A percentile compares a stretch with the other conserved stretches of the same genome.
phyloP scores from a whole-genome alignment of 495 filamentous ascomycete genomes.

The Viridothelium virens region DNA sequence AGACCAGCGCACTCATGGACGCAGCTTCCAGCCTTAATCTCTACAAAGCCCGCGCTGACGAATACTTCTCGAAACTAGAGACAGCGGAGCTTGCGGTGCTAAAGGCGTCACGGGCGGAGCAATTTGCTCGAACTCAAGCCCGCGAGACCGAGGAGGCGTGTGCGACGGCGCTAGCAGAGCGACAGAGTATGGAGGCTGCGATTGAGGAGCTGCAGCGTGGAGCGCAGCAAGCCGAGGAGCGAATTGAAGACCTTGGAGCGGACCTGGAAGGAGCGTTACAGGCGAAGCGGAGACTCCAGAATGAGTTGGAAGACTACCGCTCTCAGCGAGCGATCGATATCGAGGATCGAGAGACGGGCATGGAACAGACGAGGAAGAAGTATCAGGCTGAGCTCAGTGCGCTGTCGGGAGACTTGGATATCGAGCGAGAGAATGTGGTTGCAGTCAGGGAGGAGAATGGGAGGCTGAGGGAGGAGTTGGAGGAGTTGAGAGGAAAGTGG shows the following conservation, averaged over 20 bases:
- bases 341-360: slow-evolving; percentile 89
- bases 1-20: slow-evolving; percentile 77
- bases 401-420: slow-evolving; percentile 82
- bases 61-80: slow-evolving; percentile 96
- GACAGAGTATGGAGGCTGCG: slow-evolving; percentile 78
- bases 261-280: slow-evolving; percentile 81
- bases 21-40: slow-evolving; percentile 73
- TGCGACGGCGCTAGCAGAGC: slow-evolving; percentile 82
- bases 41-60: slow-evolving; percentile 89
- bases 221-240: slow-evolving; percentile 81
- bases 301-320: slow-evolving; percentile 96
- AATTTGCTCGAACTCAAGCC: slow-evolving; percentile 83
- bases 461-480: slow-evolving; percentile 83
- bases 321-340: slow-evolving; percentile 91
- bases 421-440: slow-evolving; percentile 80
- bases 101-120: slow-evolving; percentile 84
- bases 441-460: slow-evolving; percentile 52
- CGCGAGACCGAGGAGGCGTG: slow-evolving; percentile 87
- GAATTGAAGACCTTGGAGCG: slow-evolving; percentile 82
- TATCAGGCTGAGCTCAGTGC: slow-evolving; percentile 89
- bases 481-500: slow-evolving; percentile 93
- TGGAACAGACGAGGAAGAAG: slow-evolving; percentile 96
- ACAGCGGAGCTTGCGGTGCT: slow-evolving; percentile 93
- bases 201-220: slow-evolving; percentile 88
- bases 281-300: slow-evolving; percentile 89